phyloP scores from a whole-genome alignment of 2,329 filamentous ascomycete genomes.

The Colletotrichum sp. region DNA sequence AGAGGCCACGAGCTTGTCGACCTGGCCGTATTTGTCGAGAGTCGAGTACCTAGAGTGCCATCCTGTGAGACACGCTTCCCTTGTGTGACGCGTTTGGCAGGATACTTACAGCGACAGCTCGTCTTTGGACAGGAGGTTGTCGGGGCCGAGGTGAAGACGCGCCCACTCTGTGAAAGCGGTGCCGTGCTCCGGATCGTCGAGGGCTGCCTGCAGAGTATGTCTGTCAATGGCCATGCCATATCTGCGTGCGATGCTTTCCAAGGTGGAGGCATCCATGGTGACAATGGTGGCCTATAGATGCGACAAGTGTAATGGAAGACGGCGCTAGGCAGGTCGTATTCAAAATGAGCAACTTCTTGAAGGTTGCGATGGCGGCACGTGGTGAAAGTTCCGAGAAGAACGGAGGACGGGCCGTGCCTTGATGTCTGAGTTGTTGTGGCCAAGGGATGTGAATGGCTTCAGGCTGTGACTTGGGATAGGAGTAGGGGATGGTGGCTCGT shows the following conservation, averaged over 20 bases:
- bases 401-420: constrained; percentile 6
- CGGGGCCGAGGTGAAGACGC: constrained; percentile 48
- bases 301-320: neutral
- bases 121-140: constrained; percentile 59
- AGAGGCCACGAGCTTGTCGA: constrained; percentile 47
- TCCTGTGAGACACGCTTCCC: constrained; percentile 7
- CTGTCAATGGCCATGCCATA: constrained; percentile 39
- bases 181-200: constrained; percentile 39
- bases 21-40: constrained; percentile 53
- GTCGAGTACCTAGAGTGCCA: constrained; percentile 49
- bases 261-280: constrained; percentile 3
- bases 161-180: constrained; percentile 53
- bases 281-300: neutral
- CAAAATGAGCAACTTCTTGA: neutral
- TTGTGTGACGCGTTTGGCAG: neutral
- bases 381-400: constrained; percentile 2
- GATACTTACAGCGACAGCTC: constrained; percentile 56
- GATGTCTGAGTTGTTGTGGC: neutral
- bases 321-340: neutral
- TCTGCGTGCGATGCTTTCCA: constrained; percentile 30
- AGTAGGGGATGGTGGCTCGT: neutral
- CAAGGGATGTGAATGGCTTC: neutral
- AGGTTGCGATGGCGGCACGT: neutral
- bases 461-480: neutral
- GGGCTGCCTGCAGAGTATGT: constrained; percentile 36